A percentile compares a stretch with the other conserved stretches of the same genome.
These are phyloP conservation scores for Leishmania braziliensis DNA, from an alignment of 208 protist genomes.

Conservation along the genomic window DNA sequence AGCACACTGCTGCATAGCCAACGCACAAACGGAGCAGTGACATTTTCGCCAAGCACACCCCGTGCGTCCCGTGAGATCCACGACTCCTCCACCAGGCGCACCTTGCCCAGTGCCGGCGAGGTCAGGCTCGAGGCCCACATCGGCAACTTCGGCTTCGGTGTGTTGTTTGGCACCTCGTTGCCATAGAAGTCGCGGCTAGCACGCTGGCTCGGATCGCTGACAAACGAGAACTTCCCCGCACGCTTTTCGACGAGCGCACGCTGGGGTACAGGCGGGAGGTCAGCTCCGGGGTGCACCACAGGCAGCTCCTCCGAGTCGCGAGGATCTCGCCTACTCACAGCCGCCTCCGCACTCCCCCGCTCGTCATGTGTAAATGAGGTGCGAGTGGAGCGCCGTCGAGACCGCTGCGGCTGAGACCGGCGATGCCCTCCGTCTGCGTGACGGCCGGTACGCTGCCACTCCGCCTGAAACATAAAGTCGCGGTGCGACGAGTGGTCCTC, in stretches of 20 bases:
- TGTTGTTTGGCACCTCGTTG: conserved; percentile 63
- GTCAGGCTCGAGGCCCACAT: conserved; percentile 81
- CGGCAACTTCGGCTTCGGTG: conserved; percentile 60
- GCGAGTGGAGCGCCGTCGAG: neutral
- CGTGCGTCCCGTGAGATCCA: conserved; percentile 53
- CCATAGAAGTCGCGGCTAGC: conserved; percentile 19
- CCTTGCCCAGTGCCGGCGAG: conserved; percentile 50
- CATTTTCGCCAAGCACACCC: conserved; percentile 28
- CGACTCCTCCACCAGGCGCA: conserved; percentile 52
- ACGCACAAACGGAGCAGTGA: conserved; percentile 26
- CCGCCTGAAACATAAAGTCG: conserved; percentile 8
- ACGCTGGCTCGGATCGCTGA: conserved; percentile 31
- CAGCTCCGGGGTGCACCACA: conserved; percentile 15
- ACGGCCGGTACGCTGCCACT: neutral
- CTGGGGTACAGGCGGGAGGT: conserved; percentile 1
- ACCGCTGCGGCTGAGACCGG: neutral
- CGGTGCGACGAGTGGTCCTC: neutral
- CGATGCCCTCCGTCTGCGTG: neutral
- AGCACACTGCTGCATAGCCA: conserved; percentile 10
- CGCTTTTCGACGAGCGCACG: conserved; percentile 9
- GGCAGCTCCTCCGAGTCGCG: neutral
- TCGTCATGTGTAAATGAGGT: neutral
- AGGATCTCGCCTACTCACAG: neutral
- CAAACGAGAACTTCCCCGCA: conserved; percentile 53
- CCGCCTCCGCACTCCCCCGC: neutral